Evolutionary conservation across 805 yeast species (phyloP).

Genomic region (Tetrapisispora fleetii): DNA sequence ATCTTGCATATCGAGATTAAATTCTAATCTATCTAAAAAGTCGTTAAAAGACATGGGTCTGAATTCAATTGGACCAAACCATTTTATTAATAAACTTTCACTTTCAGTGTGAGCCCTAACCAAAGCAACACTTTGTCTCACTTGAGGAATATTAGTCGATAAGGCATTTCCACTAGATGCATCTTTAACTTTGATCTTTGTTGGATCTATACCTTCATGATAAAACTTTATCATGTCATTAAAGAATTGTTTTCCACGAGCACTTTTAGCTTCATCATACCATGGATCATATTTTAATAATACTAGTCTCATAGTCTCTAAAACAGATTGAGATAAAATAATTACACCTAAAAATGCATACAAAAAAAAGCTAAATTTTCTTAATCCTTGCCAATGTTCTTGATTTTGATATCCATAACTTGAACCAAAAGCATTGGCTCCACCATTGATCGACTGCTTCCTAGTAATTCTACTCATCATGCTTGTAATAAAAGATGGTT

Average conservation of each 20-base stretch:
- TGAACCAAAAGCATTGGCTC: constrained; percentile 1
- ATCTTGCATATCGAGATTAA: constrained; percentile 22
- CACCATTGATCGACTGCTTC: not conserved
- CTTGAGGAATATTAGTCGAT: constrained; percentile 24
- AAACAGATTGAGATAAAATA: constrained; percentile 42
- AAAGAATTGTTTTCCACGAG: constrained; percentile 35
- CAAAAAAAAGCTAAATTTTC: constrained; percentile 24
- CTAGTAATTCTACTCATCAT: not conserved
- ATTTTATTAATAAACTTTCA: constrained; percentile 37
- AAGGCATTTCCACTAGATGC: constrained; percentile 22
- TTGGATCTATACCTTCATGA: constrained; percentile 29
- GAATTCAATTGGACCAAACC: constrained; percentile 60
- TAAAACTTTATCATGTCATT: constrained; percentile 27
- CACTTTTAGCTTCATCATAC: constrained; percentile 54
- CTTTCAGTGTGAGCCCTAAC: constrained; percentile 40
- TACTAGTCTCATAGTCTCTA: constrained; percentile 44
- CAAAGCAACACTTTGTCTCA: constrained; percentile 30
- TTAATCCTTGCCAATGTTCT: constrained; percentile 6
- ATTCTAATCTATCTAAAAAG: constrained; percentile 27
- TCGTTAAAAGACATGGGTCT: constrained; percentile 41
- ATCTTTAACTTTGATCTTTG: constrained; percentile 27
- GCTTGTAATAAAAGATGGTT: constrained; percentile 7
- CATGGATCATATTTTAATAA: constrained; percentile 52
- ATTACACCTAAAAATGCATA: constrained; percentile 36
- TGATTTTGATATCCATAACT: constrained; percentile 10